Conservation (phyloP, 129 eudicot genomes). For the Calendula officinalis region DNA sequence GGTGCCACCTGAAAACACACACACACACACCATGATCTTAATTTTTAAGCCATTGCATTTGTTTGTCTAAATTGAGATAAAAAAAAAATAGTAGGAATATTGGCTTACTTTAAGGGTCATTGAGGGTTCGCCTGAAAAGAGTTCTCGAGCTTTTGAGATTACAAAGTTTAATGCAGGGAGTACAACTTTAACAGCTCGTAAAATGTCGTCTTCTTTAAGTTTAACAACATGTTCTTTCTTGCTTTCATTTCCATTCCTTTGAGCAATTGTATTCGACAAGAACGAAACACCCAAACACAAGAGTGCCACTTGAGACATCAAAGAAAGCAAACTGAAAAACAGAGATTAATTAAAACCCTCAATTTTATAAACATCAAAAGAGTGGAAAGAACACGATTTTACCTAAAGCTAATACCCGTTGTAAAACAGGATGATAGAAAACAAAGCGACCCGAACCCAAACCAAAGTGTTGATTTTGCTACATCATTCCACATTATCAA, state of each 20-base stretch:
- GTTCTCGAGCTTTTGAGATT: conserved; percentile 47
- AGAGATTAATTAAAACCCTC: conserved; percentile 11
- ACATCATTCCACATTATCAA: conserved; percentile 92
- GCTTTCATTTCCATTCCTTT: conserved; percentile 38
- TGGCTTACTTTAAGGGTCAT: conserved; percentile 77
- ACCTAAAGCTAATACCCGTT: conserved; percentile 73
- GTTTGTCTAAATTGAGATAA: background rate
- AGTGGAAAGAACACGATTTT: background rate
- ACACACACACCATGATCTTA: conserved; percentile 3
- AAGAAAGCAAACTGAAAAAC: conserved; percentile 62
- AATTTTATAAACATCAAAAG: background rate
- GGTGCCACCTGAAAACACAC: conserved; percentile 56
- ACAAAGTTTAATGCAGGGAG: conserved; percentile 76
- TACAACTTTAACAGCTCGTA: conserved; percentile 57
- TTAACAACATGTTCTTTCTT: conserved; percentile 33
- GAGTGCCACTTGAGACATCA: conserved; percentile 73
- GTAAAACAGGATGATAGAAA: conserved; percentile 86
- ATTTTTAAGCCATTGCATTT: background rate
- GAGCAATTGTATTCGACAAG: conserved; percentile 61
- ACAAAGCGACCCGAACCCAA: conserved; percentile 89
- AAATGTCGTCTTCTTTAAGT: conserved; percentile 63
- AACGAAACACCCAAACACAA: conserved; percentile 66
- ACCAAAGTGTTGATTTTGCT: conserved; percentile 93
- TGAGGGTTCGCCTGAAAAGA: conserved; percentile 92
- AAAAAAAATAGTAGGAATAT: background rate